These are phyloP conservation scores for Fraxinus platypoda DNA, from an alignment of 305 asterid species.

Conservation along the genomic window DNA sequence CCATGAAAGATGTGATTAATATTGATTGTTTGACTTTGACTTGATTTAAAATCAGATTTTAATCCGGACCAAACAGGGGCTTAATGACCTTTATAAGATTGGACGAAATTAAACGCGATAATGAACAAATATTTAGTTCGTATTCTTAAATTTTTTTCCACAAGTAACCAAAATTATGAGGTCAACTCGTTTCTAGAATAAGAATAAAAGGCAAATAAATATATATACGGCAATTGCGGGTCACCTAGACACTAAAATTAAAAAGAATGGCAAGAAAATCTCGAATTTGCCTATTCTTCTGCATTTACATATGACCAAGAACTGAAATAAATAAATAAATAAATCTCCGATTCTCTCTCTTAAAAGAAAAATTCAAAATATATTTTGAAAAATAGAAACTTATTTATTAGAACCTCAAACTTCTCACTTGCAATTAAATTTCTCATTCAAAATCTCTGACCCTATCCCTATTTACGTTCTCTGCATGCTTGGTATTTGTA, in stretches of 20 bases:
- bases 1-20: no score
- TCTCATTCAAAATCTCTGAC: slow-evolving; percentile 34
- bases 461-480: slow-evolving; percentile 44
- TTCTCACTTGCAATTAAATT: slow-evolving; percentile 20
- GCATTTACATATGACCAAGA: slow-evolving; percentile 28
- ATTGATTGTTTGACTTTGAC: no score
- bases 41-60: no score
- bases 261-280: slow-evolving; percentile 23
- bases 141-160: background rate
- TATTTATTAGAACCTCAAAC: slow-evolving; percentile 21
- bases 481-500: slow-evolving; percentile 27
- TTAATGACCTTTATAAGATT: background rate
- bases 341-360: slow-evolving; percentile 22
- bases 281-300: slow-evolving; percentile 33
- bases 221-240: slow-evolving; percentile 26
- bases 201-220: slow-evolving; percentile 19
- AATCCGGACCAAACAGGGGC: no score
- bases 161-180: background rate
- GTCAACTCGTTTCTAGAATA: background rate
- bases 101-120: background rate
- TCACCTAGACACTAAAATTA: slow-evolving; percentile 22
- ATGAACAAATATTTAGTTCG: background rate
- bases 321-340: slow-evolving; percentile 16
- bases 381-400: background rate
- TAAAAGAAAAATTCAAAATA: background rate